Evolutionary conservation across 2,329 filamentous ascomycete species (phyloP), one percentile per base, ranked within the genome.

Genomic region (Akanthomyces dipterigenus): DNA sequence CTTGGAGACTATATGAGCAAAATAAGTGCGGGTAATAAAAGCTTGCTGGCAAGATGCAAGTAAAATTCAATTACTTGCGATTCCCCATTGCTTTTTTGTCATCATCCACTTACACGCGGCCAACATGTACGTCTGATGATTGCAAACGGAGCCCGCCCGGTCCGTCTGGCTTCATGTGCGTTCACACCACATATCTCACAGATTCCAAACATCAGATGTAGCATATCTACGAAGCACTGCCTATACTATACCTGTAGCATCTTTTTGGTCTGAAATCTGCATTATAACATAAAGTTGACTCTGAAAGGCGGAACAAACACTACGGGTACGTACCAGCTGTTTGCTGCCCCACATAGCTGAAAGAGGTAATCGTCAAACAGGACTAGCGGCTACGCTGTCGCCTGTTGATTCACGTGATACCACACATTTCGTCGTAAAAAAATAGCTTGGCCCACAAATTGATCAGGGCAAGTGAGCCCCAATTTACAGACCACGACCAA

Each of bases 391-490:
- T 8, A 20, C 7, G 9, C 7, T 9, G 22, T 55, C 60, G 53
- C 36, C 22, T 57, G 34, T 11, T 5, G 12, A 2, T 11, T 28
- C 61, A 62, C 60, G 60, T 62, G 60, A 62, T 24, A 0, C 9
- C 46, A 20, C 54, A 56, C 60, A 9, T 43, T 14, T 1, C 5
- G 4, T 11, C 42, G 40, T 34, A 31, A 59, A 63, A 59, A 49
- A 59, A 62, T 40, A 5, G n/a, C 11, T 50, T 46, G 61, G 40
- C 46, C 51, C 59, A 54, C 54, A 61, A 53, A 50, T 46, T 40
- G 24, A 50, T 49, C 48, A 64, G 63, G 74, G 74, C 73, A 74
- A 70, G 70, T 69, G 75, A 76, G 72, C 75, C 75, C 75, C 73
- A 76, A 72, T 73, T 74, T 75, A 74, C 72, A 70, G 72, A 74